These are phyloP conservation scores for Polyporus tsugae DNA, from an alignment of 1,284 basidiomycete species.

Conservation along the genomic window DNA sequence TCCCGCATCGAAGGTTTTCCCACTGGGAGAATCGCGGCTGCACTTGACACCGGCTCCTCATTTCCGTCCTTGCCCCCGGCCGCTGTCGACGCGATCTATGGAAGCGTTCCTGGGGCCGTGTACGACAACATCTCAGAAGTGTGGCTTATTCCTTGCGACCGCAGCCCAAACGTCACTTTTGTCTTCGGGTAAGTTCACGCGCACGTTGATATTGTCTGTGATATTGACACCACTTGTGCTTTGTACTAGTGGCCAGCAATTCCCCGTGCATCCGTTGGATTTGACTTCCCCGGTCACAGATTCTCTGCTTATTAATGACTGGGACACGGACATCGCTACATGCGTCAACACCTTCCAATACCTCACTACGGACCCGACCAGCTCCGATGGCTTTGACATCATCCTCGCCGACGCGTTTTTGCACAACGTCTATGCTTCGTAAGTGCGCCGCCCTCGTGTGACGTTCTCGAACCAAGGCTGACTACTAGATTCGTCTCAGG, in stretches of 20 bases:
- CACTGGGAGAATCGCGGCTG: conserved; percentile 39
- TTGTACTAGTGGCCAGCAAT: conserved; percentile 18
- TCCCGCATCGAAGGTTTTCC: conserved; percentile 38
- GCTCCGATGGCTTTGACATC: conserved; percentile 40
- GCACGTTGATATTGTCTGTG: no score
- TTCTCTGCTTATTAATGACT: background rate
- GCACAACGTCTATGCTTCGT: conserved; percentile 52
- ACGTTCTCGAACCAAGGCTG: background rate
- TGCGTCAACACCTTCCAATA: conserved; percentile 19
- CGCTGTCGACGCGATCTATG: conserved; percentile 43
- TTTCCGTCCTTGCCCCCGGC: conserved; percentile 38
- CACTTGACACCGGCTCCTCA: conserved; percentile 44
- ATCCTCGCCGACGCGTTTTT: conserved; percentile 51
- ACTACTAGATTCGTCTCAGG: conserved; percentile 18
- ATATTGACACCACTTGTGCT: background rate
- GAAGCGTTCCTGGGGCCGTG: conserved; percentile 37
- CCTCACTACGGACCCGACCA: conserved; percentile 29
- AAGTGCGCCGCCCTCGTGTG: conserved; percentile 21
- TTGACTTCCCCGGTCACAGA: conserved; percentile 22
- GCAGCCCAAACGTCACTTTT: conserved; percentile 37
- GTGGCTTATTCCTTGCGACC: conserved; percentile 40
- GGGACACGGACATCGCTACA: conserved; percentile 11
- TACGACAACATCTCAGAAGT: conserved; percentile 32
- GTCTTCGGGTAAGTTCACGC: conserved; percentile 37
- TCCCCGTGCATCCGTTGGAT: conserved; percentile 39